Conservation (phyloP, 2,329 filamentous ascomycete genomes). For the Cladorrhinum sp. region DNA sequence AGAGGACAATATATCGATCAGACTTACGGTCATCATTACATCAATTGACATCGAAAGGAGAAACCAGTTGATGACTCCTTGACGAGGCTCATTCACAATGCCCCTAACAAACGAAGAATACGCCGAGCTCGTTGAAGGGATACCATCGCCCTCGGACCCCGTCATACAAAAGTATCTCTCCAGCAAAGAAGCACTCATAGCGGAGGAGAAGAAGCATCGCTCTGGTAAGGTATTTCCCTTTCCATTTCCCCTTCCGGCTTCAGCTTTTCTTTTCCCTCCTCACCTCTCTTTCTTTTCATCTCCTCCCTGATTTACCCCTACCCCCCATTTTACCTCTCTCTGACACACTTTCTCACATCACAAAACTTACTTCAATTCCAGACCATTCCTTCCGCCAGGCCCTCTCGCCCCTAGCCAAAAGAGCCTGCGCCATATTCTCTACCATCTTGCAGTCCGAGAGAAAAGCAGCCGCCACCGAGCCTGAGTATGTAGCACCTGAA, state of each 20-base stretch:
- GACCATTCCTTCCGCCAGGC: constrained; percentile 69
- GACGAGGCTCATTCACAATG: constrained; percentile 19
- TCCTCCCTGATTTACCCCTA: constrained; percentile 7
- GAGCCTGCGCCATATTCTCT: constrained; percentile 76
- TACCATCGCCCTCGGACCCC: constrained; percentile 61
- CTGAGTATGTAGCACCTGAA: constrained; percentile 73
- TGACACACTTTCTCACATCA: too few relatives aligned
- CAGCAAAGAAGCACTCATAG: constrained; percentile 72
- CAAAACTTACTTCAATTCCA: too few relatives aligned
- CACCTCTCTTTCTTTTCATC: too few relatives aligned
- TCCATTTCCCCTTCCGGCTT: too few relatives aligned
- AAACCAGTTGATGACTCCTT: background rate
- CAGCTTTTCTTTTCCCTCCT: too few relatives aligned
- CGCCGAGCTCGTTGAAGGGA: constrained; percentile 55
- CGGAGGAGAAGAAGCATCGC: constrained; percentile 76
- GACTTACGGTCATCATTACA: too few relatives aligned
- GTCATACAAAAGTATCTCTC: constrained; percentile 80
- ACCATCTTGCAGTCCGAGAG: constrained; percentile 25
- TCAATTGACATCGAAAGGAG: background rate
- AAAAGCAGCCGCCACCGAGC: constrained; percentile 66
- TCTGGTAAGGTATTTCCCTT: constrained; percentile 56
- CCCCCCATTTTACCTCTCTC: constrained; percentile 24
- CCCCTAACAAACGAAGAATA: constrained; percentile 56
- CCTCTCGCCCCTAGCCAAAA: constrained; percentile 73
- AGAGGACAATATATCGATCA: too few relatives aligned